phyloP scores from a whole-genome alignment of 306 rosid species.

The Hippophae rhamnoides region DNA sequence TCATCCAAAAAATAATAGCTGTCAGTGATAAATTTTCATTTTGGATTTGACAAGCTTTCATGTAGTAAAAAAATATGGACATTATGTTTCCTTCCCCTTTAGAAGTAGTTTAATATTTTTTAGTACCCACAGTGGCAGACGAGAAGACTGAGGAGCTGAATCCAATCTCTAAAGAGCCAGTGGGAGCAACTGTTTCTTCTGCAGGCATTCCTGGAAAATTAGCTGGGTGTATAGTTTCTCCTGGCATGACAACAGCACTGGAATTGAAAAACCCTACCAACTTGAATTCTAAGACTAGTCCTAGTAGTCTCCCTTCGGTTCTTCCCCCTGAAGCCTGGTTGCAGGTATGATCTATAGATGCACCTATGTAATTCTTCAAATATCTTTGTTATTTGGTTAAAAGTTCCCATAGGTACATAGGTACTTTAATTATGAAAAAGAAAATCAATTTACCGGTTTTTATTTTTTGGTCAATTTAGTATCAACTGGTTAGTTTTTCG shows the following conservation, averaged over 20 bases:
- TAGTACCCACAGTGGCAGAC: conserved; percentile 41
- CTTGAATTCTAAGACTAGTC: conserved; percentile 27
- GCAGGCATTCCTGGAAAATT: conserved; percentile 31
- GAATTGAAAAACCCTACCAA: conserved; percentile 51
- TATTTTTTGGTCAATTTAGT: too few relatives aligned
- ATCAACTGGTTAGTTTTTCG: too few relatives aligned
- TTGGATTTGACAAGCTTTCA: too few relatives aligned
- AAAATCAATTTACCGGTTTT: too few relatives aligned
- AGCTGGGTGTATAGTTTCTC: conserved; percentile 46
- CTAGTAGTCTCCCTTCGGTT: conserved; percentile 29
- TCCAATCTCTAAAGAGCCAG: conserved; percentile 19
- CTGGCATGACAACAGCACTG: conserved; percentile 50
- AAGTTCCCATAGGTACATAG: too few relatives aligned
- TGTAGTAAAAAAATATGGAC: too few relatives aligned
- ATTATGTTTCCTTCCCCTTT: too few relatives aligned
- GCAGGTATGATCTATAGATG: conserved; percentile 34
- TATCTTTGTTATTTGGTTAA: neutral
- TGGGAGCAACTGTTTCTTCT: conserved; percentile 28
- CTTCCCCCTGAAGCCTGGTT: conserved; percentile 68
- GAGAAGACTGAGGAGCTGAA: conserved; percentile 47
- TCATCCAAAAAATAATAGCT: too few relatives aligned
- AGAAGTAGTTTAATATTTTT: neutral
- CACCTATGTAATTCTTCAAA: conserved; percentile 1
- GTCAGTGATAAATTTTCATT: too few relatives aligned
- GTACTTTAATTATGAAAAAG: too few relatives aligned